Percentiles rank a stretch among this genome's conserved stretches.
phyloP scores from a whole-genome alignment of 2,329 filamentous ascomycete species.

The Tolypocladium ovalisporum region DNA sequence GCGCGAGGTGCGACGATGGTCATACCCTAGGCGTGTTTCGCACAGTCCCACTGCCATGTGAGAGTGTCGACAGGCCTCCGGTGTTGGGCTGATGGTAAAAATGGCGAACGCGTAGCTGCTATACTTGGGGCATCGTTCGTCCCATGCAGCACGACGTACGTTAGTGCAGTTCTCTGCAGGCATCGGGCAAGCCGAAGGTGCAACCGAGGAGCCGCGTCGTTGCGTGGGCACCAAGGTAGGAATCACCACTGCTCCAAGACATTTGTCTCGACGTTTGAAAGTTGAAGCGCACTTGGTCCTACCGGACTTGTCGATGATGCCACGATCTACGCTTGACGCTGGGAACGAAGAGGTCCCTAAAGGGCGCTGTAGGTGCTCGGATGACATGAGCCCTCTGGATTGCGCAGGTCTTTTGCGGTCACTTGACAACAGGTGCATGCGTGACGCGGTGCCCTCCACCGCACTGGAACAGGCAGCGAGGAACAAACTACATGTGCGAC shows the following conservation, averaged over 20 bases:
- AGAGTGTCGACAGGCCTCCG: neutral
- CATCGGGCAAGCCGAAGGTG: neutral
- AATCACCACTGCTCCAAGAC: neutral
- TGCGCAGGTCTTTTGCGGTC: neutral
- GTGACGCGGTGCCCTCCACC: neutral
- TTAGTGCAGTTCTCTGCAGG: neutral
- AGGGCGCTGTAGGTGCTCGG: neutral
- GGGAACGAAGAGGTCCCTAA: neutral
- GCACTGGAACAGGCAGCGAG: neutral
- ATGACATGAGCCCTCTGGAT: neutral
- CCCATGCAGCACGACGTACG: neutral
- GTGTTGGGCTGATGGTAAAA: neutral
- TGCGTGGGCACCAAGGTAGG: neutral
- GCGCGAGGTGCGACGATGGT: neutral
- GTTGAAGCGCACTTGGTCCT: neutral
- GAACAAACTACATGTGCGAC: neutral
- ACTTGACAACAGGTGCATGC: slow-evolving; percentile 4
- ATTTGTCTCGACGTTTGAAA: neutral
- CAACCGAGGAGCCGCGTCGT: neutral
- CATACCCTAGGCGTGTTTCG: neutral
- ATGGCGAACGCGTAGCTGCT: neutral
- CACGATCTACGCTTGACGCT: neutral
- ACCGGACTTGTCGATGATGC: neutral
- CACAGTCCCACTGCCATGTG: neutral
- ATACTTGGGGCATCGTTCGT: neutral